These are phyloP conservation scores for Trametes sp. DNA, from an alignment of 1,284 basidiomycete genomes.

Conservation along the genomic window DNA sequence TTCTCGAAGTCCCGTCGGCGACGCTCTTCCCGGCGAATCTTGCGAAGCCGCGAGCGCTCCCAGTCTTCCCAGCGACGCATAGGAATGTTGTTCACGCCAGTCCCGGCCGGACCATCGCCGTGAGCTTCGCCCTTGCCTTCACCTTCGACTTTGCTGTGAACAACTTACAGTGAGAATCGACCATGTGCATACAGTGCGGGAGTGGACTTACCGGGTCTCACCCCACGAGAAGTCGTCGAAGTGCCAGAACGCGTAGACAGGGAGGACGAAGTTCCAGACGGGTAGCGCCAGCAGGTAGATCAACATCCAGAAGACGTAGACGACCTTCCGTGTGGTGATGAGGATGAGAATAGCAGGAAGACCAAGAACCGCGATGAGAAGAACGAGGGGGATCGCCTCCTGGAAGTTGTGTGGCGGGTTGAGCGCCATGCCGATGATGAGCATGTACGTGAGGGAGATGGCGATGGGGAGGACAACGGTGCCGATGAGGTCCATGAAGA, in stretches of 20 bases:
- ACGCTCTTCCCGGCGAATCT: conserved; percentile 89
- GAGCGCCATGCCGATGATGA: conserved; percentile 86
- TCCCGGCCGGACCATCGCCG: conserved; percentile 67
- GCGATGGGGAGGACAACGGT: conserved; percentile 96
- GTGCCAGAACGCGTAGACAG: conserved; percentile 98
- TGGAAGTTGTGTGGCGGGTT: conserved; percentile 86
- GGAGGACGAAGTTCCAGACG: conserved; percentile 95
- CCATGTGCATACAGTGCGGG: background rate
- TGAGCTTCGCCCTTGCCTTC: conserved; percentile 84
- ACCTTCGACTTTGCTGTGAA: conserved; percentile 88
- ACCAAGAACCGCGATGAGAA: conserved; percentile 91
- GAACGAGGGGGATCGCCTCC: conserved; percentile 93
- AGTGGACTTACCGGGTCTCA: conserved; percentile 80
- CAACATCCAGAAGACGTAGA: conserved; percentile 98
- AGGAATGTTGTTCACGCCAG: conserved; percentile 75
- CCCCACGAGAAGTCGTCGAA: conserved; percentile 99
- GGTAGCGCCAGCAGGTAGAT: conserved; percentile 93
- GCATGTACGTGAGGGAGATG: conserved; percentile 89
- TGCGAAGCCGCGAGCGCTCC: conserved; percentile 96
- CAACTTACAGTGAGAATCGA: conserved; percentile 15
- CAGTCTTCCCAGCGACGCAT: conserved; percentile 98
- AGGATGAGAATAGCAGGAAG: conserved; percentile 93
- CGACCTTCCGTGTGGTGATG: conserved; percentile 92
- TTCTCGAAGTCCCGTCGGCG: conserved; percentile 83
- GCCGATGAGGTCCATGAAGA: conserved; percentile 98